These are phyloP conservation scores for Emericellopsis cladophorae DNA, from an alignment of 2,329 filamentous ascomycete species.

Conservation along the genomic window DNA sequence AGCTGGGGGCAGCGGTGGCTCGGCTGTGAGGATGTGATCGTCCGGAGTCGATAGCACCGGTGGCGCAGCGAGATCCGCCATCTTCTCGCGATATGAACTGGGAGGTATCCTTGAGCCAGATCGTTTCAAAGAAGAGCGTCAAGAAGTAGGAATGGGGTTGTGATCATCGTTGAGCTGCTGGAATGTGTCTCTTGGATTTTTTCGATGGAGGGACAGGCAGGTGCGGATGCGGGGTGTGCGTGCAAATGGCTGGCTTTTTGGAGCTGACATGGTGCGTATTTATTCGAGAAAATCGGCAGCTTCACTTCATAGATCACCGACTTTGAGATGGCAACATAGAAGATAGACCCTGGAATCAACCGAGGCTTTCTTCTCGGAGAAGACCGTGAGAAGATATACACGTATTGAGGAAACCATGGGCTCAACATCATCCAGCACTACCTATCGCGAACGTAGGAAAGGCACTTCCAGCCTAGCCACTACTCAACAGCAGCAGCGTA, in stretches of 20 bases:
- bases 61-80: slow-evolving; percentile 34
- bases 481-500: no score
- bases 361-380: no score
- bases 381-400: no score
- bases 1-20: slow-evolving; percentile 25
- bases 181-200: background rate
- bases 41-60: slow-evolving; percentile 54
- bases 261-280: no score
- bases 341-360: no score
- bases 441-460: no score
- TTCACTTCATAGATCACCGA: no score
- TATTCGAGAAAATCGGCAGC: no score
- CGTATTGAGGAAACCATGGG: no score
- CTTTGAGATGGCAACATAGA: no score
- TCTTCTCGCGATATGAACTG: slow-evolving; percentile 10
- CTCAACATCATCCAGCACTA: no score
- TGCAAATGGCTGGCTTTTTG: slow-evolving; percentile 5
- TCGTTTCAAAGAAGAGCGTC: background rate
- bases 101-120: background rate
- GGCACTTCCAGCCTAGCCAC: no score
- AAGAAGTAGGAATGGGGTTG: background rate
- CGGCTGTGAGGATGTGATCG: slow-evolving; percentile 42
- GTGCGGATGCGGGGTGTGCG: slow-evolving; percentile 17
- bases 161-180: background rate
- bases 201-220: background rate